Conservation (phyloP, 495 filamentous ascomycete genomes). For the Chaetomium fimeti region DNA sequence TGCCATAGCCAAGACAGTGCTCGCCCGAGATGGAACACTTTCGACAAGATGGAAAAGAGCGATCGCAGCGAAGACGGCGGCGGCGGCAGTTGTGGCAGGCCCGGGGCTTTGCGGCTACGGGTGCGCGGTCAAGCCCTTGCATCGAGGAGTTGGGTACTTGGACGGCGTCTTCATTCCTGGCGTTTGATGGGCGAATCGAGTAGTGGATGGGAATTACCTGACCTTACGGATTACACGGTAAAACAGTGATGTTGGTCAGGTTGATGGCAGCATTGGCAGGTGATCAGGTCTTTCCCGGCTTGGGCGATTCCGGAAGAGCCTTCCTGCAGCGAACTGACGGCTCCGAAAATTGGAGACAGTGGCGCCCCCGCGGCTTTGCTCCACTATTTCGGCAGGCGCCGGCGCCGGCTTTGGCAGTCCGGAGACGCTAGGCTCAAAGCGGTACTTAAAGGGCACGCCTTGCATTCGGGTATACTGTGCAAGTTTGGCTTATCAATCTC, state of each 20-base stretch:
- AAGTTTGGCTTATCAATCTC: too few species aligned
- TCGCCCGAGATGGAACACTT: constrained; percentile 50
- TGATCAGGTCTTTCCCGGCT: too few species aligned
- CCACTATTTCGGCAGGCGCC: background rate
- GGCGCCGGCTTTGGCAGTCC: background rate
- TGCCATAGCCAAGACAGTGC: constrained; percentile 48
- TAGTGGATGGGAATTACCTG: too few species aligned
- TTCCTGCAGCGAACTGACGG: too few species aligned
- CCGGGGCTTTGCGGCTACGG: constrained; percentile 14
- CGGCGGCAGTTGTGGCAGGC: constrained; percentile 46
- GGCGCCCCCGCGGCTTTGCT: background rate
- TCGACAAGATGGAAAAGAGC: constrained; percentile 48
- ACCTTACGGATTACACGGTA: too few species aligned
- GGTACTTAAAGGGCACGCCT: constrained; percentile 7
- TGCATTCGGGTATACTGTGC: constrained; percentile 2
- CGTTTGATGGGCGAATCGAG: background rate
- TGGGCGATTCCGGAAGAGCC: too few species aligned
- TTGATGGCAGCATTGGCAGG: too few species aligned
- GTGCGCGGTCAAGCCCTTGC: constrained; percentile 1
- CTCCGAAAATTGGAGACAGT: background rate
- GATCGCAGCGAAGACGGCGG: constrained; percentile 55
- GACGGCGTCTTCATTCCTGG: constrained; percentile 14
- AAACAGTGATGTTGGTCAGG: too few species aligned
- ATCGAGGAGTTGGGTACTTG: constrained; percentile 4
- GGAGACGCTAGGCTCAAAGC: background rate